Evolutionary conservation across 257 asterid genomes (phyloP).

Genomic region (Ajuga chamaepitys): DNA sequence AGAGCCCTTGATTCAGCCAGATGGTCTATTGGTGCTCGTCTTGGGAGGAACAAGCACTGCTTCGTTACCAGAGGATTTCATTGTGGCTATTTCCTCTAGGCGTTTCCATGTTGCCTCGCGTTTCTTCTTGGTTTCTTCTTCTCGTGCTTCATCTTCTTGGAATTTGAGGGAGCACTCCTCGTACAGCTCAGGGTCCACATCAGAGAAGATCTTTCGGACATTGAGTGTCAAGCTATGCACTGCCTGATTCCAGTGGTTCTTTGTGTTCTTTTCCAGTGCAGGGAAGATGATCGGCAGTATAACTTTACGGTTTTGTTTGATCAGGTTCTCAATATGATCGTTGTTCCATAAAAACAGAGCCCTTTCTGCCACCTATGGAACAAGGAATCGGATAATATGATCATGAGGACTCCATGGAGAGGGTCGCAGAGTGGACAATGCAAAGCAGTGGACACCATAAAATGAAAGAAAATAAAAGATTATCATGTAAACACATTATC

Average conservation of each 20-base stretch:
- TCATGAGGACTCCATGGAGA: not conserved
- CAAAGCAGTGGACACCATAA: not conserved
- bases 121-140: constrained; percentile 36
- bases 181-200: constrained; percentile 54
- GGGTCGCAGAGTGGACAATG: not conserved
- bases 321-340: constrained; percentile 57
- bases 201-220: constrained; percentile 59
- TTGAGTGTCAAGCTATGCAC: constrained; percentile 66
- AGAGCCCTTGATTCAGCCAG: constrained; percentile 31
- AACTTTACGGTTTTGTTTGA: constrained; percentile 62
- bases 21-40: constrained; percentile 22
- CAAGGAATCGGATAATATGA: constrained; percentile 2
- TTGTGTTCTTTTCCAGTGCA: constrained; percentile 56
- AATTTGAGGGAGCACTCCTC: constrained; percentile 55
- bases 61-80: constrained; percentile 37
- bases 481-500: too few species aligned
- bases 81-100: constrained; percentile 55
- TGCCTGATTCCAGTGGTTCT: constrained; percentile 71
- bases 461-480: too few species aligned
- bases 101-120: constrained; percentile 67
- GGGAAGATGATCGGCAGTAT: constrained; percentile 66
- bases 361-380: constrained; percentile 70
- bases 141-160: constrained; percentile 48
- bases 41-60: constrained; percentile 31
- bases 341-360: constrained; percentile 77